Evolutionary conservation across 495 filamentous ascomycete species (phyloP), one percentile per base, ranked within the genome.

Genomic region (Rostrohypoxylon terebratum): DNA sequence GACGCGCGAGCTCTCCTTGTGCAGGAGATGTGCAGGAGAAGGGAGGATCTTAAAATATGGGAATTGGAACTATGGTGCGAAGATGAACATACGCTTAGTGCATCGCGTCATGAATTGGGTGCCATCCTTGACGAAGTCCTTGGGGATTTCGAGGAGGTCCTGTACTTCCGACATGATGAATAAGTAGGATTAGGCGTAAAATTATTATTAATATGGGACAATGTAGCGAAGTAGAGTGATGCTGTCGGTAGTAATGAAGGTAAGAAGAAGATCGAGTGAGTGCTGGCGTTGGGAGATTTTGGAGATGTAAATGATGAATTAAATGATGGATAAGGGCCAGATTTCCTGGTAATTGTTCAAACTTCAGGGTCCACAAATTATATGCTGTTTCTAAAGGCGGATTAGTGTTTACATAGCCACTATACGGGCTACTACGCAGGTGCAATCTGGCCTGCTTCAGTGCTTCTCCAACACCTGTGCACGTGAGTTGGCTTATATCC

Each of bases 81-180:
- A 36, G 47, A 50, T 47, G 33, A 33, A 77, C 87, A 34, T 85
- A 93, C 90, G 92, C 84, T 95, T 95, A 55, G 90, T 92, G 86
- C 92, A 94, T 73, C 91, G 85, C 80, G 92, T 92, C 68, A 94
- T 83, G 81, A 95, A 95, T 66, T 90, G 87, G 28, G 90, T 87
- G 69, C 92, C 92, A 71, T 95, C 92, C 66, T 88, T 89, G 71
- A 95, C 73, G 80, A 95, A 95, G 78, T 94, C 91, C 81, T 87
- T 86, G 68, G 92, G 92, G 79, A 94, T 90, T 75, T 94, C 92
- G 70, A 89, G 83, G 71, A 94, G 78, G 69, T 94, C 91, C 77
- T 92, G 88, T 68, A 94, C 87, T 73, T 94, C 92, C 62, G 90
- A 89, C 90, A 91, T 92, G 50, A 54, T 68, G 68, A 48, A 57